Conservation (phyloP, 2,329 filamentous ascomycete species). For the Botryosphaeria dothidea region DNA sequence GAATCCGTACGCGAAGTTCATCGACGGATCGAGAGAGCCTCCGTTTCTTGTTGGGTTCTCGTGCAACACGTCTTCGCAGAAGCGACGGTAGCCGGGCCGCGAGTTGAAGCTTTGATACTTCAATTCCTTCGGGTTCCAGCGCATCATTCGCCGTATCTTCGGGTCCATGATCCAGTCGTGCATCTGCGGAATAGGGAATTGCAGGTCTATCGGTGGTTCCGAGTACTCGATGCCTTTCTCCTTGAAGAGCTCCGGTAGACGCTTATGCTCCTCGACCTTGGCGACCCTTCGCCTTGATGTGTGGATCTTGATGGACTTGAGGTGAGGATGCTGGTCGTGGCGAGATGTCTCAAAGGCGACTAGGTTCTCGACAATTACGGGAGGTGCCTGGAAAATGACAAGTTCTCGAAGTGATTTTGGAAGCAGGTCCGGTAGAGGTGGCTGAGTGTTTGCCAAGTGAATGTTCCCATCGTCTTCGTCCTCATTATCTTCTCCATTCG, state of each 20-base stretch:
- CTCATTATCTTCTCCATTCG: background rate
- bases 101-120: background rate
- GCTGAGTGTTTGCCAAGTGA: background rate
- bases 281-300: background rate
- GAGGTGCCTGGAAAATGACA: slow-evolving; percentile 2
- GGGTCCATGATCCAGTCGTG: background rate
- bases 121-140: background rate
- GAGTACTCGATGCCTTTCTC: slow-evolving; percentile 3
- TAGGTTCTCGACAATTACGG: slow-evolving; percentile 14
- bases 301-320: background rate
- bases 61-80: background rate
- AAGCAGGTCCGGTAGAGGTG: slow-evolving; percentile 1
- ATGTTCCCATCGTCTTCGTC: background rate
- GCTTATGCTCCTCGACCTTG: background rate
- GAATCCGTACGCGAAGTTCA: background rate
- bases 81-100: background rate
- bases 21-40: background rate
- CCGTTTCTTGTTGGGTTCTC: background rate
- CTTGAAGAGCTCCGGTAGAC: background rate
- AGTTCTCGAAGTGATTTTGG: background rate
- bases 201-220: background rate
- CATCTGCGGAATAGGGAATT: slow-evolving; percentile 9
- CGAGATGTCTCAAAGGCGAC: background rate
- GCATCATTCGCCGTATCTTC: background rate
- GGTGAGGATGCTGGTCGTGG: background rate